Conservation (phyloP, 768 basidiomycete species). For the Boletales sp. region DNA sequence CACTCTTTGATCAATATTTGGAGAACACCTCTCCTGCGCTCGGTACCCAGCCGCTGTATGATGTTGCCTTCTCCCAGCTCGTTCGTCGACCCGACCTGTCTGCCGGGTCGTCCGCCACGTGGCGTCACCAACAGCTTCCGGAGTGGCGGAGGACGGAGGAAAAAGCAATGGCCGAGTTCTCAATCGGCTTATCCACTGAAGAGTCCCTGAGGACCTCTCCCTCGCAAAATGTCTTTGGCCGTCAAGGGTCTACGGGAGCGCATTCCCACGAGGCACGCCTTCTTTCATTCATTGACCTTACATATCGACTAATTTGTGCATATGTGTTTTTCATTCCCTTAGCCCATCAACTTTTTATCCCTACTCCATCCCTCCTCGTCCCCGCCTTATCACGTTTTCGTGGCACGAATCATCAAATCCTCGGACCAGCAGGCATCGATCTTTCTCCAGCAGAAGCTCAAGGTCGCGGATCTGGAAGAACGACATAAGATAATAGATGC, state of each 20-base stretch:
- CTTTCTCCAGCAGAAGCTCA: conserved; percentile 86
- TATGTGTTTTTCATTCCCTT: conserved; percentile 4
- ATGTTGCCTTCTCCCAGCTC: conserved; percentile 29
- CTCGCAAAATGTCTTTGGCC: conserved; percentile 23
- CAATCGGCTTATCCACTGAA: conserved; percentile 23
- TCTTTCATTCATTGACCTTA: neutral
- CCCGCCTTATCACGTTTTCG: conserved; percentile 80
- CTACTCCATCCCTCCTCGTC: conserved; percentile 81
- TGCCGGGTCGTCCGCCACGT: conserved; percentile 9
- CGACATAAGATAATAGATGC: conserved; percentile 83
- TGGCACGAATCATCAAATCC: conserved; percentile 81
- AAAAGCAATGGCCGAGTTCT: conserved; percentile 19
- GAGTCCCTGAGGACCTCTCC: conserved; percentile 28
- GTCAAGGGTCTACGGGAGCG: conserved; percentile 23
- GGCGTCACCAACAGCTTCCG: conserved; percentile 27
- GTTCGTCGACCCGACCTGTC: conserved; percentile 17
- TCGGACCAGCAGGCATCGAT: conserved; percentile 91
- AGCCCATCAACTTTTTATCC: conserved; percentile 90
- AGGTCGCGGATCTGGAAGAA: conserved; percentile 76
- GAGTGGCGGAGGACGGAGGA: conserved; percentile 47
- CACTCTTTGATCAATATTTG: conserved; percentile 53
- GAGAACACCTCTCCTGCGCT: conserved; percentile 40
- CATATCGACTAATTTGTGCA: conserved; percentile 16
- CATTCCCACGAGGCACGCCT: conserved; percentile 52
- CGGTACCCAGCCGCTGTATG: conserved; percentile 33